Conservation (phyloP, 352 stramenopile genomes). For the Phytophthora hybrid region DNA sequence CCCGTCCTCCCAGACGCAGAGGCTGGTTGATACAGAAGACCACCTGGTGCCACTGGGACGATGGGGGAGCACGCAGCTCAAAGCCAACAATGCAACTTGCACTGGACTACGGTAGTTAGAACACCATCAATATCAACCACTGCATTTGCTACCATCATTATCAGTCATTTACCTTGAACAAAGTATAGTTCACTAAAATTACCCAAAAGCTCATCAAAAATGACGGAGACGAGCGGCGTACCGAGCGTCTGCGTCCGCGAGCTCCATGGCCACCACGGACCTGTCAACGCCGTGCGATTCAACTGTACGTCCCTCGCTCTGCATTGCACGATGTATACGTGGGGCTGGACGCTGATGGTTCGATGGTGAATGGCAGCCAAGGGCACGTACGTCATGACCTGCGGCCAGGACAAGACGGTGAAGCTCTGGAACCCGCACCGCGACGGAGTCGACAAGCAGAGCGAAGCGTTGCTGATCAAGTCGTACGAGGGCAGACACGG, state of each 20-base stretch:
- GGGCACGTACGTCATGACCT: conserved; percentile 91
- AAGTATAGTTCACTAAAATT: conserved; percentile 15
- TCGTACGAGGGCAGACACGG: conserved; percentile 87
- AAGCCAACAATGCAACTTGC: conserved; percentile 19
- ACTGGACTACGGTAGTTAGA: conserved; percentile 32
- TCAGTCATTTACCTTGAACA: conserved; percentile 19
- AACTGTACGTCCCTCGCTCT: conserved; percentile 56
- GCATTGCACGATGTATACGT: neutral
- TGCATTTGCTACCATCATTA: conserved; percentile 11
- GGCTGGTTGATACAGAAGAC: conserved; percentile 39
- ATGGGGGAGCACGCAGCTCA: conserved; percentile 40
- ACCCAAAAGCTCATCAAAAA: neutral
- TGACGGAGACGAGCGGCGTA: conserved; percentile 24
- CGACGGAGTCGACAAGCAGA: conserved; percentile 59
- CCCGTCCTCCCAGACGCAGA: conserved; percentile 52
- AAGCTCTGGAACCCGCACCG: conserved; percentile 91
- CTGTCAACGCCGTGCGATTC: conserved; percentile 84
- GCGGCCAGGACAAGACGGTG: conserved; percentile 88
- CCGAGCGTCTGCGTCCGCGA: conserved; percentile 56
- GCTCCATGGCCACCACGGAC: conserved; percentile 72
- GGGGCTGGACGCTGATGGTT: conserved; percentile 1
- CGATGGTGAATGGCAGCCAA: conserved; percentile 55
- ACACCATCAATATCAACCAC: conserved; percentile 36
- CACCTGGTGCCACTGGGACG: conserved; percentile 46
- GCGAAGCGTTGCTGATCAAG: conserved; percentile 84